Percentiles rank a stretch among this genome's conserved stretches.
Evolutionary conservation across 176 grass and related monocot genomes (phyloP).

Genomic region (Juncus effusus): DNA sequence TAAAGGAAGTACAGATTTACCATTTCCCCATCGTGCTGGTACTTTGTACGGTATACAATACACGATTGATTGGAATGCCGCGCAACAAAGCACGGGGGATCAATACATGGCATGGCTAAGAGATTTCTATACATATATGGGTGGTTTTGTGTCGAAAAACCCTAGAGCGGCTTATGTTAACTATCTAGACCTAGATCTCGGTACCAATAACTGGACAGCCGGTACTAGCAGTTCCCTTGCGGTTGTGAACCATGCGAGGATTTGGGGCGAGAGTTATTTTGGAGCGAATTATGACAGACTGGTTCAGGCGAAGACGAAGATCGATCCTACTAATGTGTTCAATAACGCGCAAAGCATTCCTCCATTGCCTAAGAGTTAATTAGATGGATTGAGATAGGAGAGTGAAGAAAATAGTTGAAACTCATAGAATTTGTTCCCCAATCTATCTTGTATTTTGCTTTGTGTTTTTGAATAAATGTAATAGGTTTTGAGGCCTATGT

Average conservation of each 20-base stretch:
- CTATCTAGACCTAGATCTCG: slow-evolving; percentile 62
- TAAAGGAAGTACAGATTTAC: neutral
- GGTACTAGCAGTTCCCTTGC: neutral
- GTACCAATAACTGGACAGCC: slow-evolving; percentile 29
- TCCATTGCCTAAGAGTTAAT: slow-evolving; percentile 26
- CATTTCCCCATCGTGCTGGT: slow-evolving; percentile 50
- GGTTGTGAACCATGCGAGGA: slow-evolving; percentile 20
- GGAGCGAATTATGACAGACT: slow-evolving; percentile 37
- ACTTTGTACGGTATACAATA: slow-evolving; percentile 64
- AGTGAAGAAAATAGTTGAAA: neutral
- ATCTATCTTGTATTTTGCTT: too few species aligned
- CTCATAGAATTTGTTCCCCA: neutral
- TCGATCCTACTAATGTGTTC: slow-evolving; percentile 50
- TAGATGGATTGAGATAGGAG: neutral
- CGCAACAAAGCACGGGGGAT: neutral
- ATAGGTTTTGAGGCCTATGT: too few species aligned
- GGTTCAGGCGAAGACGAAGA: slow-evolving; percentile 40
- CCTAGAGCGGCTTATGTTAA: slow-evolving; percentile 50
- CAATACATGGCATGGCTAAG: slow-evolving; percentile 44
- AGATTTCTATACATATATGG: slow-evolving; percentile 45
- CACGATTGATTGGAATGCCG: slow-evolving; percentile 16
- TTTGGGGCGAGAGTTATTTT: slow-evolving; percentile 42
- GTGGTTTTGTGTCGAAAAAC: slow-evolving; percentile 31
- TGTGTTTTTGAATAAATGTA: too few species aligned
- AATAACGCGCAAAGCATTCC: slow-evolving; percentile 65